Evolutionary conservation across 2,329 filamentous ascomycete species (phyloP).

Genomic region (Talaromyces marneffei): DNA sequence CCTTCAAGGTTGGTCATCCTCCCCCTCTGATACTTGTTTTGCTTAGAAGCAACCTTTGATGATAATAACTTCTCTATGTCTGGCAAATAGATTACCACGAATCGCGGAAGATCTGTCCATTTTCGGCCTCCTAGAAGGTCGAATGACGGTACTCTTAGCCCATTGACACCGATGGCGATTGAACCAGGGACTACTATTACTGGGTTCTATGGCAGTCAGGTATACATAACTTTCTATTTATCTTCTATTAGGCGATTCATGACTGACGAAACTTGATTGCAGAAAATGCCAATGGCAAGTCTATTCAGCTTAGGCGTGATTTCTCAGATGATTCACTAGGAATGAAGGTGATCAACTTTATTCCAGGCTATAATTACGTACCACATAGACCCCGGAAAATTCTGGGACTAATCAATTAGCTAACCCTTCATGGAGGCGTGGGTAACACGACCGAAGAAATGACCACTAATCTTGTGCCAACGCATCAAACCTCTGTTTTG

Average conservation of each 20-base stretch:
- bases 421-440: not conserved
- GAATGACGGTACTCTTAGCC: not conserved
- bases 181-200: constrained; percentile 6
- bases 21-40: not conserved
- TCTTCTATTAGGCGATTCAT: not conserved
- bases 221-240: not conserved
- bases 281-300: not conserved
- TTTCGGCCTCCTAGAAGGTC: not conserved
- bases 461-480: not conserved
- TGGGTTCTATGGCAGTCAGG: constrained; percentile 7
- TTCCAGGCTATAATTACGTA: too few relatives aligned
- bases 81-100: constrained; percentile 7
- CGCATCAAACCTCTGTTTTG: not conserved
- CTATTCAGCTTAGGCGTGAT: constrained; percentile 7
- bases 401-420: not conserved
- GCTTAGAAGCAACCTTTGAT: not conserved
- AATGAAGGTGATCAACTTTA: not conserved
- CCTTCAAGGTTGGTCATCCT: not conserved
- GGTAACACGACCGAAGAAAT: not conserved
- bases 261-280: not conserved
- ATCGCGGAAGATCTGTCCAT: constrained; percentile 5
- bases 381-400: not conserved
- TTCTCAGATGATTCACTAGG: not conserved
- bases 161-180: not conserved
- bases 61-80: too few relatives aligned